Evolutionary conservation across 148 eudicot genomes (phyloP).

Genomic region (Heliosperma pusillum): DNA sequence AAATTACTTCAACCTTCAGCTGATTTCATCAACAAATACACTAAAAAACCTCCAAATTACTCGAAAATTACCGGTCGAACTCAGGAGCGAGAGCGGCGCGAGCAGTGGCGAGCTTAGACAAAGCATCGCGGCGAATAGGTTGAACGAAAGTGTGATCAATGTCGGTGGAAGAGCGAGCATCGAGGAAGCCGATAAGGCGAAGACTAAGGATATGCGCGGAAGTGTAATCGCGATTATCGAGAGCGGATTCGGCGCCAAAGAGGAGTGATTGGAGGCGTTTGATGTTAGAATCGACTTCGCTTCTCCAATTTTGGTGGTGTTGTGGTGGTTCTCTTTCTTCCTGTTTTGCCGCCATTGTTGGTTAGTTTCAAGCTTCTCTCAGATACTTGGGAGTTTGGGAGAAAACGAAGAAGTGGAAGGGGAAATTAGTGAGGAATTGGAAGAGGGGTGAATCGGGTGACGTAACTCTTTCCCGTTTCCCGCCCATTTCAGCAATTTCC

Average conservation of each 20-base stretch:
- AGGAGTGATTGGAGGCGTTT: constrained; percentile 78
- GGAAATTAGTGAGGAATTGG: neutral
- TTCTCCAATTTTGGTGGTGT: constrained; percentile 58
- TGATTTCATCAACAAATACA: neutral
- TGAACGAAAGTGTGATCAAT: constrained; percentile 57
- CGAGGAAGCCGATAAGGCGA: constrained; percentile 88
- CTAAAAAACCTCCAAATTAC: neutral
- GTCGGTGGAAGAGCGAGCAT: constrained; percentile 49
- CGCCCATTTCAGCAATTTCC: neutral
- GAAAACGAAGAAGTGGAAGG: neutral
- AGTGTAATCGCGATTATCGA: constrained; percentile 53
- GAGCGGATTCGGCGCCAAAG: constrained; percentile 69
- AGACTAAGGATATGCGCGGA: constrained; percentile 61
- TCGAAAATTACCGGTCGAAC: constrained; percentile 57
- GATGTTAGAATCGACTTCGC: constrained; percentile 56
- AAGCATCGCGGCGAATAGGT: constrained; percentile 74
- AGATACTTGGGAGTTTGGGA: neutral
- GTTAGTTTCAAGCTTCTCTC: neutral
- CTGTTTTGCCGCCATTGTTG: constrained; percentile 32
- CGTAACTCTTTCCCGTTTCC: neutral
- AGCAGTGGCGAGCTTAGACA: constrained; percentile 52
- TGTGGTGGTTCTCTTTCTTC: constrained; percentile 25
- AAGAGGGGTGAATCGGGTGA: too few relatives aligned
- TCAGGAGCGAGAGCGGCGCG: constrained; percentile 50
- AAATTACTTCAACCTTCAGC: neutral